Conservation (phyloP, 106 monocot genomes). For the Dendrobium nobile region DNA sequence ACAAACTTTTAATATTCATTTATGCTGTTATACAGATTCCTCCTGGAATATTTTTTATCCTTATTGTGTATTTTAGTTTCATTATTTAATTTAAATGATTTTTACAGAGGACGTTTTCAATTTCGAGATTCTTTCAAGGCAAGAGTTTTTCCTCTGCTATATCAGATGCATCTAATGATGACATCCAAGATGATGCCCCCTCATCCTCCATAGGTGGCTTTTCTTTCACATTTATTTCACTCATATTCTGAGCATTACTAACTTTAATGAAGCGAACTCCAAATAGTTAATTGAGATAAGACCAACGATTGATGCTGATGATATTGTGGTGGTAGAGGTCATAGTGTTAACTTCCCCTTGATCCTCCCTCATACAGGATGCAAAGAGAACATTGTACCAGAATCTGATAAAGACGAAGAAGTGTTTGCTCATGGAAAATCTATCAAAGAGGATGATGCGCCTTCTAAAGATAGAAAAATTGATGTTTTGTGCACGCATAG, state of each 20-base stretch:
- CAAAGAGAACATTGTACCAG: constrained; percentile 6
- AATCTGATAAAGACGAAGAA: constrained; percentile 5
- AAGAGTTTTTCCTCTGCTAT: constrained; percentile 18
- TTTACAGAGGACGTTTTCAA: constrained; percentile 55
- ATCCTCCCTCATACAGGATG: constrained; percentile 13
- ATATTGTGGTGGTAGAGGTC: background rate
- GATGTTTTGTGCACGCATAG: background rate
- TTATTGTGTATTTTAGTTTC: background rate
- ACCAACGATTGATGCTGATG: background rate
- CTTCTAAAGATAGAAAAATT: constrained; percentile 9
- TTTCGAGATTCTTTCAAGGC: constrained; percentile 57
- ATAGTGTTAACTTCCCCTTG: background rate
- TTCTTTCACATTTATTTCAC: background rate
- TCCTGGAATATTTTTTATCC: background rate
- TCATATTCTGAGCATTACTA: background rate
- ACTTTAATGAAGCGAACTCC: background rate
- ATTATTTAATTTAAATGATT: background rate
- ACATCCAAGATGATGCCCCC: constrained; percentile 5
- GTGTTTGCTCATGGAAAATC: constrained; percentile 5
- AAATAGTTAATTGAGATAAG: background rate
- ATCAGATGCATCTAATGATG: constrained; percentile 11
- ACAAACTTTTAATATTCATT: background rate
- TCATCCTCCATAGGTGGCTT: constrained; percentile 8
- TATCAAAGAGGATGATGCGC: background rate
- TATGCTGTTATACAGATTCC: background rate